These are phyloP conservation scores for Singerocomus inundabilis DNA, from an alignment of 1,284 basidiomycete genomes.

Conservation along the genomic window DNA sequence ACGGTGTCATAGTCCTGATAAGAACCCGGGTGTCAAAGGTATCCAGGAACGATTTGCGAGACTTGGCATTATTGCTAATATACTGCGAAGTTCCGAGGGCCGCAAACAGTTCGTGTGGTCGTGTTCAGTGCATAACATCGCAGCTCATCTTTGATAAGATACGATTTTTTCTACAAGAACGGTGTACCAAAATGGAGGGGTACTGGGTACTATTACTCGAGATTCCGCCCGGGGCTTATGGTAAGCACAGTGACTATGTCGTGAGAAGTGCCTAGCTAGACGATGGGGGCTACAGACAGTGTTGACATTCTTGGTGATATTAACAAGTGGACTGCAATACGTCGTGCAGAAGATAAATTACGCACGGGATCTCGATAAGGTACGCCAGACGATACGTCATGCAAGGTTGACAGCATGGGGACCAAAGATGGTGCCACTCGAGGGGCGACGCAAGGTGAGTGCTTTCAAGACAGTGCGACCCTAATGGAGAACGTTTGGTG, in stretches of 20 bases:
- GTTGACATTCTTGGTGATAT: constrained; percentile 66
- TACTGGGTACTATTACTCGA: constrained; percentile 87
- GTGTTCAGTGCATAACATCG: not conserved
- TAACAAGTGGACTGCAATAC: constrained; percentile 79
- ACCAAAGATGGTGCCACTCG: constrained; percentile 56
- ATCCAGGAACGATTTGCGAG: constrained; percentile 86
- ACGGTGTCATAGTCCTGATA: constrained; percentile 72
- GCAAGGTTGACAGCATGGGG: constrained; percentile 78
- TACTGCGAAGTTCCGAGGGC: constrained; percentile 73
- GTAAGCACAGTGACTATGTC: constrained; percentile 40
- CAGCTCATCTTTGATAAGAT: constrained; percentile 42
- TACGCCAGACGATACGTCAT: constrained; percentile 62
- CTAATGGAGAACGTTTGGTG: constrained; percentile 6
- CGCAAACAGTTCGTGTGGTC: constrained; percentile 65
- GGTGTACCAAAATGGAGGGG: constrained; percentile 89
- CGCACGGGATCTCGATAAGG: constrained; percentile 64
- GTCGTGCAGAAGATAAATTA: constrained; percentile 77
- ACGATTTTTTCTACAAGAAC: constrained; percentile 91
- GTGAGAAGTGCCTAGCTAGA: constrained; percentile 1
- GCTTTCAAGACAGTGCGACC: not conserved
- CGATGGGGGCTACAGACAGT: constrained; percentile 45
- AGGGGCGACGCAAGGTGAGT: constrained; percentile 65
- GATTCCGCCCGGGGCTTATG: constrained; percentile 86
- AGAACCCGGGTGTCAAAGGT: constrained; percentile 81
- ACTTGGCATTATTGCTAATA: constrained; percentile 81